phyloP scores from a whole-genome alignment of 345 rosid genomes.

The Lenwebbia sp. region DNA sequence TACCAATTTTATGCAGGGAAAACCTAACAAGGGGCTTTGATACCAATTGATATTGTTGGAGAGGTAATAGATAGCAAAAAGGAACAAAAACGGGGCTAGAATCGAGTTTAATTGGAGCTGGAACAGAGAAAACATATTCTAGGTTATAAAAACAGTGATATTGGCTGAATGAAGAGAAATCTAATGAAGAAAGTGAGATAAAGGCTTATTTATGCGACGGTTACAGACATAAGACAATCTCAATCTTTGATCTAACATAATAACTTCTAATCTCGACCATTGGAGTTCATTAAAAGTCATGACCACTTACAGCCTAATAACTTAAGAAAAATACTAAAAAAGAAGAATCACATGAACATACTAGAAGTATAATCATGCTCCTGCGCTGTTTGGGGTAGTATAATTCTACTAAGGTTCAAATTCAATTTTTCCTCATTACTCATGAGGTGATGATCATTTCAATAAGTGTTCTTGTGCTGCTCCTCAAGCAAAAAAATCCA shows the following conservation, averaged over 20 bases:
- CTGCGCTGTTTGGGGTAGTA: not conserved
- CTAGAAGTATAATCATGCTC: not conserved
- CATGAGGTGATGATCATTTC: not conserved
- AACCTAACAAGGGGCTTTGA: too few relatives aligned
- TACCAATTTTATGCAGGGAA: not conserved
- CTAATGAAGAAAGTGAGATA: not conserved
- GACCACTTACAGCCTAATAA: not conserved
- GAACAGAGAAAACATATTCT: not conserved
- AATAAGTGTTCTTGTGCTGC: not conserved
- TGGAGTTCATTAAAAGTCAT: not conserved
- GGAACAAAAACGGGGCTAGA: not conserved
- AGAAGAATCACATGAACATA: not conserved
- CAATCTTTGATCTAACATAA: not conserved
- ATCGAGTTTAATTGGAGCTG: not conserved
- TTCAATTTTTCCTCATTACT: not conserved
- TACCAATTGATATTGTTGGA: not conserved
- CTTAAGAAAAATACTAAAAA: not conserved
- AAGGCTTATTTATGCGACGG: not conserved
- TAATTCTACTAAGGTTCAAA: not conserved
- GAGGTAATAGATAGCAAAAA: not conserved
- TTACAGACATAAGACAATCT: not conserved
- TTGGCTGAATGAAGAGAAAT: not conserved
- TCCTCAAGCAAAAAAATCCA: not conserved
- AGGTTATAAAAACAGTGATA: not conserved
- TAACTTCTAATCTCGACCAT: not conserved